These are phyloP conservation scores for Fraxinus pennsylvanica DNA, from an alignment of 257 asterid genomes.

Conservation along the genomic window DNA sequence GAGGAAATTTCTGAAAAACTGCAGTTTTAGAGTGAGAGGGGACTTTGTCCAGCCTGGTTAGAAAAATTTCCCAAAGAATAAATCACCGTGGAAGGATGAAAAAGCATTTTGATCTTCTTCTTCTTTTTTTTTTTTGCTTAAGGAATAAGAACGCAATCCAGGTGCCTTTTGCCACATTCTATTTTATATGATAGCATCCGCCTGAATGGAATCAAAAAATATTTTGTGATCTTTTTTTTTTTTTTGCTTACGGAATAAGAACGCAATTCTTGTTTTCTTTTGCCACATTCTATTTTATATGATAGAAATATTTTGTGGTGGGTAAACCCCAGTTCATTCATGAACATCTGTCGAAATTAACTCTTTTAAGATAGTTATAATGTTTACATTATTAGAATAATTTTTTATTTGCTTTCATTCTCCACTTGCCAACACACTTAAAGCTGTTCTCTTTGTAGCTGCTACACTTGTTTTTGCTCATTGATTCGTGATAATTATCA, in stretches of 20 bases:
- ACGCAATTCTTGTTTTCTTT: not conserved
- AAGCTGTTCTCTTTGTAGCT: not conserved
- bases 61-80: not conserved
- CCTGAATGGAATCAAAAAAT: not conserved
- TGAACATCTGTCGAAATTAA: not conserved
- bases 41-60: not conserved
- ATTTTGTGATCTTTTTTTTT: not conserved
- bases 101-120: not conserved
- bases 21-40: not conserved
- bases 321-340: not conserved
- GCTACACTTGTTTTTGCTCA: not conserved
- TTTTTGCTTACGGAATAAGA: not conserved
- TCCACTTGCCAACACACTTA: conserved; percentile 2
- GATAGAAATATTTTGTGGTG: not conserved
- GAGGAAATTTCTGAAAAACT: not conserved
- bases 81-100: not conserved
- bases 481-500: not conserved
- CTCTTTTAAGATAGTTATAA: not conserved
- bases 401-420: not conserved
- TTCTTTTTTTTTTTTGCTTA: not conserved
- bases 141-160: not conserved
- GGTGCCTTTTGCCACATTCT: not conserved
- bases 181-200: not conserved
- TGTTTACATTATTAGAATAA: not conserved
- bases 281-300: not conserved